These are phyloP conservation scores for Haematococcus sp. DNA, from an alignment of 139 green algal species.

Conservation along the genomic window DNA sequence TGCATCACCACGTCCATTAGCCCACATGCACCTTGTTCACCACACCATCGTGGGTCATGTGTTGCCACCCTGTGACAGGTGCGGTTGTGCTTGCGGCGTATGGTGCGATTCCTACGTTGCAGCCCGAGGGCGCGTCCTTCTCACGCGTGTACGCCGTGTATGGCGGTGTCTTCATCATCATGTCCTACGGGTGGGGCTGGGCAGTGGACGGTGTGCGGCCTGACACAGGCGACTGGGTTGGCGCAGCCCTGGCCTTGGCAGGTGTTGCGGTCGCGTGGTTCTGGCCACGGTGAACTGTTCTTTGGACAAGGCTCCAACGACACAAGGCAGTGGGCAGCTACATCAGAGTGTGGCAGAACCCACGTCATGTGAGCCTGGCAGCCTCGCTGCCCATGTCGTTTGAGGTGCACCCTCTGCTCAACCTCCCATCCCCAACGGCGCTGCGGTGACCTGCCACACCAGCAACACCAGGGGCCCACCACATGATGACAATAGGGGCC, in stretches of 20 bases:
- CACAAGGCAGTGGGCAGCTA: not conserved
- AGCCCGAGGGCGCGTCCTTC: conserved; percentile 55
- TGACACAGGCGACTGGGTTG: conserved; percentile 78
- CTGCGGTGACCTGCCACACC: too few relatives aligned
- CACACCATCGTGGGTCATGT: not conserved
- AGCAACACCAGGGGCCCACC: too few relatives aligned
- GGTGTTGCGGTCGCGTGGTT: conserved; percentile 74
- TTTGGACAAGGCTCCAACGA: not conserved
- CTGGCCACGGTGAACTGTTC: conserved; percentile 61
- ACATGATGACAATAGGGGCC: too few relatives aligned
- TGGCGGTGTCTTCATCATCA: conserved; percentile 86
- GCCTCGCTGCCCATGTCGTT: too few relatives aligned
- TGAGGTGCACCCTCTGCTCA: too few relatives aligned
- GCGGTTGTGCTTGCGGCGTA: conserved; percentile 61
- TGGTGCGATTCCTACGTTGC: conserved; percentile 77
- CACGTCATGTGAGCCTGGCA: too few relatives aligned
- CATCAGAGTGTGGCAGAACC: too few relatives aligned
- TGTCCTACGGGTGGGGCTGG: conserved; percentile 84
- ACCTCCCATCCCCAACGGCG: too few relatives aligned
- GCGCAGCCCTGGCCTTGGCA: conserved; percentile 62
- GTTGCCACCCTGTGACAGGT: conserved; percentile 25
- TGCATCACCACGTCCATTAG: not conserved
- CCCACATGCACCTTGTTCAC: not conserved
- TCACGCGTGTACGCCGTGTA: conserved; percentile 75
- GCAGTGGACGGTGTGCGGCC: conserved; percentile 62